phyloP scores from a whole-genome alignment of 2,329 filamentous ascomycete genomes.

The Sarocladium brachiariae region DNA sequence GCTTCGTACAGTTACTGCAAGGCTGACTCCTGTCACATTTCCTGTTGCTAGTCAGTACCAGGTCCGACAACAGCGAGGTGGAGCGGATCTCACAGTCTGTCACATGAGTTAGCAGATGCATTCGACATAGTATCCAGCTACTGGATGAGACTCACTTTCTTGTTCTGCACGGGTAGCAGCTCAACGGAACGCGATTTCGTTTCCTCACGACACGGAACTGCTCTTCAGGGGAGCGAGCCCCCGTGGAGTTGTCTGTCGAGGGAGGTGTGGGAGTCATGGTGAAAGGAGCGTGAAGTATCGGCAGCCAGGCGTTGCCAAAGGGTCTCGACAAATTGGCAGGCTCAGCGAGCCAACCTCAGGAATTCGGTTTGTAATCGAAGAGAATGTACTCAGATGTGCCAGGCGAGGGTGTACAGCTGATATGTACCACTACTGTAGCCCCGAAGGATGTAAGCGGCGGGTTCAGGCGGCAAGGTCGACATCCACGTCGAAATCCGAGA shows the following conservation, averaged over 20 bases:
- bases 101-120: conserved; percentile 24
- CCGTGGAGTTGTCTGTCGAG: conserved; percentile 70
- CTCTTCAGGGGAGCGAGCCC: conserved; percentile 73
- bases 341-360: background rate
- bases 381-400: too few species aligned
- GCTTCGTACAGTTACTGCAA: conserved; percentile 91
- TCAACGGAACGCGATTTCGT: conserved; percentile 84
- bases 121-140: conserved; percentile 11
- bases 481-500: background rate
- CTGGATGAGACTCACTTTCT: conserved; percentile 61
- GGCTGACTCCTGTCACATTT: conserved; percentile 92
- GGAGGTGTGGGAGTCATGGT: conserved; percentile 70
- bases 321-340: conserved; percentile 3
- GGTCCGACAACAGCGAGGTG: conserved; percentile 1
- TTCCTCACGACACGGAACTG: conserved; percentile 86
- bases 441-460: background rate
- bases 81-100: conserved; percentile 21
- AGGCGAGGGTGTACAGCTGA: background rate
- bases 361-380: background rate
- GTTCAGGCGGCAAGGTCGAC: background rate
- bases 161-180: conserved; percentile 83
- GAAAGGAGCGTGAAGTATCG: conserved; percentile 4
- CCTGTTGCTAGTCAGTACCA: conserved; percentile 38
- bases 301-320: conserved; percentile 7
- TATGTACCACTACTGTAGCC: background rate